phyloP scores from a whole-genome alignment of 2,329 filamentous ascomycete genomes.

The Trichoderma lentiforme region DNA sequence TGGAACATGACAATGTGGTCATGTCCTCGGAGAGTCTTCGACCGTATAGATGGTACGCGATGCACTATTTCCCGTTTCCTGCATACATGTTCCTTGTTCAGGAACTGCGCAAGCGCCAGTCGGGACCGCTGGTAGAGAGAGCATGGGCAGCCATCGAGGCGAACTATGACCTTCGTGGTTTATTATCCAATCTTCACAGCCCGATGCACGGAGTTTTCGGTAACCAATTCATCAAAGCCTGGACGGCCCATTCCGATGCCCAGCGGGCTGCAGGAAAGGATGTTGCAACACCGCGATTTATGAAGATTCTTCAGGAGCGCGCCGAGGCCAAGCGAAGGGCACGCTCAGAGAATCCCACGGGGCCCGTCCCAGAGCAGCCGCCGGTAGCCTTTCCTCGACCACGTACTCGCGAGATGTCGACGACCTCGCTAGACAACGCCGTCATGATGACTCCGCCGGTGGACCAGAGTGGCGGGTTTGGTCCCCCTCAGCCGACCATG shows the following conservation, averaged over 20 bases:
- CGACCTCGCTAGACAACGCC: constrained; percentile 25
- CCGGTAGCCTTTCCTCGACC: constrained; percentile 27
- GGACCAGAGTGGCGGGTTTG: constrained; percentile 21
- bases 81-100: constrained; percentile 59
- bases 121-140: constrained; percentile 55
- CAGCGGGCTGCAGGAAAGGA: constrained; percentile 43
- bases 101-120: constrained; percentile 50
- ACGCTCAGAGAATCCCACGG: constrained; percentile 29
- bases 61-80: constrained; percentile 58
- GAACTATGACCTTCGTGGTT: constrained; percentile 51
- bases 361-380: constrained; percentile 24
- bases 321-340: constrained; percentile 35
- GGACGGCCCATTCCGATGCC: constrained; percentile 54
- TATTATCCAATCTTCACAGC: constrained; percentile 48
- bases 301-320: constrained; percentile 46
- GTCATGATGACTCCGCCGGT: constrained; percentile 34
- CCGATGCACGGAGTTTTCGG: constrained; percentile 59
- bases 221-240: constrained; percentile 58
- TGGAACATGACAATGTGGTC: constrained; percentile 58
- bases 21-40: constrained; percentile 49
- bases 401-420: constrained; percentile 8
- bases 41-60: constrained; percentile 57
- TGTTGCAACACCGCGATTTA: constrained; percentile 44
- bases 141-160: constrained; percentile 56
- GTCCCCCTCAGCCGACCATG: constrained; percentile 18